These are phyloP conservation scores for Hevea brasiliensis DNA, from an alignment of 345 rosid genomes.

Conservation along the genomic window DNA sequence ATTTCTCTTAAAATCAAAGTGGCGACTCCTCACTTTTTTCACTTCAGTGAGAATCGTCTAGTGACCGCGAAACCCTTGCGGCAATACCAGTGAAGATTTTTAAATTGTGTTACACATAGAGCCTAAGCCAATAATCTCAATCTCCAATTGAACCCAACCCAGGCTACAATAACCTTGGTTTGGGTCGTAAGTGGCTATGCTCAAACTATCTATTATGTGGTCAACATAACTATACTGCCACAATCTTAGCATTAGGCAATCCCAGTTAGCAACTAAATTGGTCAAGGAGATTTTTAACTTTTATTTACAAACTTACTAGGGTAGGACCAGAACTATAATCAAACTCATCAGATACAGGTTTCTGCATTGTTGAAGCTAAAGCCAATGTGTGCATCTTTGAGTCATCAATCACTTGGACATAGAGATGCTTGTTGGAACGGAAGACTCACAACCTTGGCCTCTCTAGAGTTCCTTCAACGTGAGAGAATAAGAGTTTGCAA, in stretches of 20 bases:
- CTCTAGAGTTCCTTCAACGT: constrained; percentile 81
- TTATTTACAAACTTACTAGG: constrained; percentile 51
- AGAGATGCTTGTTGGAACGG: constrained; percentile 90
- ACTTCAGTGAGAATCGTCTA: too few relatives aligned
- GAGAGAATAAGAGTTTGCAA: constrained; percentile 9
- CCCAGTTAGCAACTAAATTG: constrained; percentile 1
- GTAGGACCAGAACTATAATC: constrained; percentile 72
- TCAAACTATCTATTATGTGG: not conserved
- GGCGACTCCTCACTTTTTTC: too few relatives aligned
- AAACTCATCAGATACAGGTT: constrained; percentile 59
- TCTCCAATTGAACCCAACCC: not conserved
- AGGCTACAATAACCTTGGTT: not conserved
- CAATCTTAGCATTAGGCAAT: not conserved
- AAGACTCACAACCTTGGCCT: constrained; percentile 83
- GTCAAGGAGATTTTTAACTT: not conserved
- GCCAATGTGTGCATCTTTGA: constrained; percentile 97
- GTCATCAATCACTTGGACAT: constrained; percentile 94
- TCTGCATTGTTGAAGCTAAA: constrained; percentile 82
- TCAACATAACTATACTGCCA: not conserved
- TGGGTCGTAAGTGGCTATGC: not conserved
- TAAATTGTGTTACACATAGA: not conserved
- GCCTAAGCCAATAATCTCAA: not conserved
- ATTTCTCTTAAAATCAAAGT: too few relatives aligned
- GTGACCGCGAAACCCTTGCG: too few relatives aligned
- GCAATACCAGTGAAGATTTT: too few relatives aligned